A percentile compares a stretch with the other conserved stretches of the same genome.
phyloP scores from a whole-genome alignment of 805 yeast species.

The Geotrichum ghanense region DNA sequence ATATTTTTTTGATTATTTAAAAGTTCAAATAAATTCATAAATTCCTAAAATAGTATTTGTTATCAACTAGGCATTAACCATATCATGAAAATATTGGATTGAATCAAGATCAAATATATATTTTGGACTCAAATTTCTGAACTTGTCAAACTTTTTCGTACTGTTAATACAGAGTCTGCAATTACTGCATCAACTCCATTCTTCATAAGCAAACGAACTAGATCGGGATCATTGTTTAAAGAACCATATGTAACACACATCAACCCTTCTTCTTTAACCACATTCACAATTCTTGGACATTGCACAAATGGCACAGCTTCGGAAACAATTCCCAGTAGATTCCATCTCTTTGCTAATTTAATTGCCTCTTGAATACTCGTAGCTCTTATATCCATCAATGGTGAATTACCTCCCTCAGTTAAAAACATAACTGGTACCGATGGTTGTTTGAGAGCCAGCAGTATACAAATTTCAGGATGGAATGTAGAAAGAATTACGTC shows the following conservation, averaged over 20 bases:
- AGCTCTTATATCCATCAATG: slow-evolving; percentile 82
- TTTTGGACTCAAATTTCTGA: too few relatives aligned
- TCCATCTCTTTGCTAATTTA: slow-evolving; percentile 80
- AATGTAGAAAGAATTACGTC: slow-evolving; percentile 80
- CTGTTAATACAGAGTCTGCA: slow-evolving; percentile 83
- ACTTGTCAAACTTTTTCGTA: slow-evolving; percentile 66
- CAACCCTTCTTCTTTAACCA: slow-evolving; percentile 74
- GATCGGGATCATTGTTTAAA: slow-evolving; percentile 68
- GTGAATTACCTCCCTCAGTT: slow-evolving; percentile 71
- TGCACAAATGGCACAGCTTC: slow-evolving; percentile 71
- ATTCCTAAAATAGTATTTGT: too few relatives aligned
- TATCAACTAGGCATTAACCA: too few relatives aligned
- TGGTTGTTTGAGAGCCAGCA: slow-evolving; percentile 80
- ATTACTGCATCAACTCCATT: slow-evolving; percentile 98
- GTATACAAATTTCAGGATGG: slow-evolving; percentile 80
- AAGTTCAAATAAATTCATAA: too few relatives aligned
- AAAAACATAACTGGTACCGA: slow-evolving; percentile 76
- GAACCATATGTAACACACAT: slow-evolving; percentile 86
- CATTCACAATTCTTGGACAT: slow-evolving; percentile 76
- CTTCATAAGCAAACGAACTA: slow-evolving; percentile 68
- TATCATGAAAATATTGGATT: too few relatives aligned
- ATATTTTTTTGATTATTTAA: too few relatives aligned
- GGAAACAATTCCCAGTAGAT: slow-evolving; percentile 74
- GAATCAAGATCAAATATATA: too few relatives aligned
- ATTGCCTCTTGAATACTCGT: slow-evolving; percentile 77